phyloP scores from a whole-genome alignment of 192 early-diverging fungal genomes.

The Irineochytrium annulatum region DNA sequence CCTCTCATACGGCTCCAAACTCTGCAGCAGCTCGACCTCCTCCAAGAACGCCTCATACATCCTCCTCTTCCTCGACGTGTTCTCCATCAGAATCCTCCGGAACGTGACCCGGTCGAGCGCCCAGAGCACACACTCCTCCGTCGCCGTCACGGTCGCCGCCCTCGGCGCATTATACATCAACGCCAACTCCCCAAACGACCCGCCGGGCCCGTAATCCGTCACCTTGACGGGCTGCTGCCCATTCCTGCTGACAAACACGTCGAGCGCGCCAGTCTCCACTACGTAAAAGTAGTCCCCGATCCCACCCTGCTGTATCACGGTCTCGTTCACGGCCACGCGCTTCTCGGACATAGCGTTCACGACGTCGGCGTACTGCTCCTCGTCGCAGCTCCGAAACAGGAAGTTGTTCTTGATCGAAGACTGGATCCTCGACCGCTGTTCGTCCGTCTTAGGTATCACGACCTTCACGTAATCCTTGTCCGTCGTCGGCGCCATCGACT shows the following conservation, averaged over 20 bases:
- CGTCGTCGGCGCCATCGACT: constrained; percentile 90
- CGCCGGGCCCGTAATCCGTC: constrained; percentile 71
- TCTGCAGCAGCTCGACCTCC: constrained; percentile 81
- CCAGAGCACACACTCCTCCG: constrained; percentile 83
- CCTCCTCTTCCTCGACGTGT: constrained; percentile 87
- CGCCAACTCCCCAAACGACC: constrained; percentile 96
- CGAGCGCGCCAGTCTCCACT: constrained; percentile 90
- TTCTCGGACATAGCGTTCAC: constrained; percentile 97
- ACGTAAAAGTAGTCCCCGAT: constrained; percentile 98
- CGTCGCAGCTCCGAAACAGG: constrained; percentile 89
- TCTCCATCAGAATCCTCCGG: constrained; percentile 95
- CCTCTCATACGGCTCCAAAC: constrained; percentile 92
- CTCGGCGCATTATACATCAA: constrained; percentile 99
- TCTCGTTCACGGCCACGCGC: constrained; percentile 59
- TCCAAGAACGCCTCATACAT: constrained; percentile 97
- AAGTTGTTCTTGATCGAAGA: constrained; percentile 83
- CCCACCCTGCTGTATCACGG: constrained; percentile 88
- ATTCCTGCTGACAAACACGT: constrained; percentile 77
- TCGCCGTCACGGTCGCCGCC: constrained; percentile 91
- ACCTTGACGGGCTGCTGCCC: constrained; percentile 68
- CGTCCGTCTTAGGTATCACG: constrained; percentile 82
- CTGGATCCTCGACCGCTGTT: constrained; percentile 79
- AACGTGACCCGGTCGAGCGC: constrained; percentile 97
- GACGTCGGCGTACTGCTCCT: constrained; percentile 92
- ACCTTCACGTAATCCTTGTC: constrained; percentile 77